Evolutionary conservation across 2,329 filamentous ascomycete genomes (phyloP).

Genomic region (Fusarium azukiicola): DNA sequence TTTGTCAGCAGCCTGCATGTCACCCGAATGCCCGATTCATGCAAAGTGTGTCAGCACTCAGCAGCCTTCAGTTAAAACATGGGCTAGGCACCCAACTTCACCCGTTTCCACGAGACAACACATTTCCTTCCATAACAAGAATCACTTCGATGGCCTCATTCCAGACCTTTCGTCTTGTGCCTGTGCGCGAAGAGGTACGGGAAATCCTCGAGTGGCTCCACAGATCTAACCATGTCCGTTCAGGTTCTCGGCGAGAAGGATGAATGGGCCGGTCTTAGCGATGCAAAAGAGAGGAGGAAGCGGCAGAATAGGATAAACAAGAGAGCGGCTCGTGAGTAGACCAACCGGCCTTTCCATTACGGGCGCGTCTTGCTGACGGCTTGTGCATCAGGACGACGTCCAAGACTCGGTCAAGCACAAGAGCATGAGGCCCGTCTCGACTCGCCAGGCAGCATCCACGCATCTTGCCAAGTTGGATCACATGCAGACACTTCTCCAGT

Average conservation of each 20-base stretch:
- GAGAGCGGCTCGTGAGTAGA: slow-evolving; percentile 39
- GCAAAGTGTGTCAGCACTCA: slow-evolving; percentile 39
- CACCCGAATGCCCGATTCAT: slow-evolving; percentile 12
- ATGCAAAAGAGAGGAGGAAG: slow-evolving; percentile 46
- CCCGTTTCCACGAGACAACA: background rate
- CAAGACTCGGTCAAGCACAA: slow-evolving; percentile 29
- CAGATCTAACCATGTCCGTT: slow-evolving; percentile 1
- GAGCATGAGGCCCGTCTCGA: slow-evolving; percentile 4
- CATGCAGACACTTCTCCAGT: background rate
- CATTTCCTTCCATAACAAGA: background rate
- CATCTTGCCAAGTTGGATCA: background rate
- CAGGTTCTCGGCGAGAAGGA: slow-evolving; percentile 35
- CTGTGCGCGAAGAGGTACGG: slow-evolving; percentile 41
- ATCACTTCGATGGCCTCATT: slow-evolving; percentile 39
- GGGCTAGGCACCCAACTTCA: background rate
- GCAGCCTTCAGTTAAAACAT: slow-evolving; percentile 20
- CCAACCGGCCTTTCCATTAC: background rate
- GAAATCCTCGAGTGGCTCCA: too few relatives aligned
- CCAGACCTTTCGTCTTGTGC: slow-evolving; percentile 47
- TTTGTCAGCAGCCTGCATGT: slow-evolving; percentile 11
- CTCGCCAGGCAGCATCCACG: background rate
- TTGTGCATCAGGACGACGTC: slow-evolving; percentile 38
- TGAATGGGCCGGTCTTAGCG: slow-evolving; percentile 43
- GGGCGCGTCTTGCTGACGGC: slow-evolving; percentile 5
- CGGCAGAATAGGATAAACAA: slow-evolving; percentile 48